These are phyloP conservation scores for Euphorbia peplus DNA, from an alignment of 345 rosid genomes.

Conservation along the genomic window DNA sequence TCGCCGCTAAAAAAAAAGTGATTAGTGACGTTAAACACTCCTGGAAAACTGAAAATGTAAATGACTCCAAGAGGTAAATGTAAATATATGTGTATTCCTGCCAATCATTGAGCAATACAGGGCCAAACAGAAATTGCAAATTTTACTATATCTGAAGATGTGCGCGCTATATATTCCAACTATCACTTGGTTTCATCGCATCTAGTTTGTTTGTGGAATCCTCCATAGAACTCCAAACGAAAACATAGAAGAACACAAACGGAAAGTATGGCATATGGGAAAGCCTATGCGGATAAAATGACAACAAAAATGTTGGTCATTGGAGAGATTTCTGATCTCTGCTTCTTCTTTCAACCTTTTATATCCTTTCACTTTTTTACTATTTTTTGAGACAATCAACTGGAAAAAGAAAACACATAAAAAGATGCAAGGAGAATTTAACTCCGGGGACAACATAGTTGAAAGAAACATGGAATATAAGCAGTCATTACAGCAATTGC, in stretches of 20 bases:
- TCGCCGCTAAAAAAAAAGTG: not conserved
- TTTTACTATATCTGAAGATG: not conserved
- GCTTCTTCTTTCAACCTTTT: not conserved
- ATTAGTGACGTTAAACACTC: not conserved
- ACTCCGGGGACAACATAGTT: no score
- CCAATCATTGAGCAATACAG: not conserved
- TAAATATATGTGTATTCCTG: not conserved
- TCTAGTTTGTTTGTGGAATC: not conserved
- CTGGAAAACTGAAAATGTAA: not conserved
- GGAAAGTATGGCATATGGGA: not conserved
- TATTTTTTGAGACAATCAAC: not conserved
- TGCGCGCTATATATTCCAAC: no score
- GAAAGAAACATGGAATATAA: not conserved
- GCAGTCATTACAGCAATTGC: not conserved
- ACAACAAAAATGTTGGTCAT: not conserved
- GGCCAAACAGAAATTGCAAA: not conserved
- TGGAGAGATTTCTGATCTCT: not conserved
- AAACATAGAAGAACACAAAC: conserved; percentile 2
- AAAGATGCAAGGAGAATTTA: not conserved
- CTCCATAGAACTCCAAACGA: not conserved
- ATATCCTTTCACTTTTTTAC: no score
- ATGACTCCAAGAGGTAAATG: not conserved
- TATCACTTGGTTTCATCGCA: not conserved
- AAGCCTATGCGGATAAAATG: no score
- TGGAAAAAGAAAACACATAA: not conserved